Percentiles rank a stretch among this genome's conserved stretches.
These are phyloP conservation scores for Carex kokanica DNA, from an alignment of 176 grass and related monocot genomes.

Conservation along the genomic window DNA sequence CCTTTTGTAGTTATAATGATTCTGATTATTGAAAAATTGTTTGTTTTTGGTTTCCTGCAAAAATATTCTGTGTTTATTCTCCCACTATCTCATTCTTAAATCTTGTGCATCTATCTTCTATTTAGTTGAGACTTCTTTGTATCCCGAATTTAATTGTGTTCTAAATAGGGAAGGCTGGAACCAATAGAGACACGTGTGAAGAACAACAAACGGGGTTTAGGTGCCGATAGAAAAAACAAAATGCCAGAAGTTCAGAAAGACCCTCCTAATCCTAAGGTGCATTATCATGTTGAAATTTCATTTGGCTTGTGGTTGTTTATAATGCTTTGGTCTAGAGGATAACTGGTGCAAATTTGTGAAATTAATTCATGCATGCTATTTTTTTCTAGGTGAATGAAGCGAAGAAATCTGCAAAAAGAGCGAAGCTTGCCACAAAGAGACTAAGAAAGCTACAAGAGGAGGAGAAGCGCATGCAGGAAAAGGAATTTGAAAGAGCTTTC, in stretches of 20 bases:
- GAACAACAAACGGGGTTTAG: constrained; percentile 82
- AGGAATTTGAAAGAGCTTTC: constrained; percentile 84
- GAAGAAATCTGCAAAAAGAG: constrained; percentile 32
- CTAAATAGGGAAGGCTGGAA: constrained; percentile 55
- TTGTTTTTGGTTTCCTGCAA: not conserved
- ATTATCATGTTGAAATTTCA: constrained; percentile 10
- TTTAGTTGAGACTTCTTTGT: not conserved
- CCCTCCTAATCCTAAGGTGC: constrained; percentile 40
- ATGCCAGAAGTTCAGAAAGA: constrained; percentile 40
- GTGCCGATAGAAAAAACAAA: constrained; percentile 61
- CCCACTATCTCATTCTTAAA: not conserved
- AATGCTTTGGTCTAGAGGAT: not conserved
- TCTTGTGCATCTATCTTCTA: not conserved
- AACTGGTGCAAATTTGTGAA: not conserved
- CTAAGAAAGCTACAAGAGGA: constrained; percentile 77
- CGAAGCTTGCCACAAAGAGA: constrained; percentile 65
- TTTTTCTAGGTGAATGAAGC: constrained; percentile 22
- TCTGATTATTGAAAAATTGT: not conserved
- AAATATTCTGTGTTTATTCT: not conserved
- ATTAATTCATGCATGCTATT: not conserved
- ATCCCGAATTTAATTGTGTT: not conserved
- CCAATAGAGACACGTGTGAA: constrained; percentile 71
- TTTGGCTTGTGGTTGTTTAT: not conserved
- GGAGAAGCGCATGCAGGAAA: constrained; percentile 73
- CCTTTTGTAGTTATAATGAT: not conserved